Conservation (phyloP, 1,139 yeast species). For the Zygoascus meyerae region DNA sequence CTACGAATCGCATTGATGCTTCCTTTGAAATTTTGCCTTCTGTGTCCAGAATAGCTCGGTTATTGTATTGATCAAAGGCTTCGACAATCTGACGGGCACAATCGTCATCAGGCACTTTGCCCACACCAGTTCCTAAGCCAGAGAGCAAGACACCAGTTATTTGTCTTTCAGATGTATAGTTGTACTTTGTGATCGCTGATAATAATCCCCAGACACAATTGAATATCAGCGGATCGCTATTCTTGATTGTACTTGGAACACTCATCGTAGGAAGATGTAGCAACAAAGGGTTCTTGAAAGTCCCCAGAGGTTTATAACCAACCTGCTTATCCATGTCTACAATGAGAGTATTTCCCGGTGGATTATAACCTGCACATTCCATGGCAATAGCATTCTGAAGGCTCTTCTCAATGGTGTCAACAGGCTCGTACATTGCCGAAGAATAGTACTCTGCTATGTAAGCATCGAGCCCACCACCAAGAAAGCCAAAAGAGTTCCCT, state of each 20-base stretch:
- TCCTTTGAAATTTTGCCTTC: neutral
- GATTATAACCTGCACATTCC: slow-evolving; percentile 32
- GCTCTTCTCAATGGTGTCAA: slow-evolving; percentile 17
- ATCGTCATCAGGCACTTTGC: slow-evolving; percentile 37
- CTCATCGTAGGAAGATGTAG: slow-evolving; percentile 47
- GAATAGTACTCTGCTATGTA: slow-evolving; percentile 38
- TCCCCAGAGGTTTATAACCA: slow-evolving; percentile 1
- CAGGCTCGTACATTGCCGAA: slow-evolving; percentile 18
- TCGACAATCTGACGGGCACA: slow-evolving; percentile 34
- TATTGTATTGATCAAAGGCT: slow-evolving; percentile 9
- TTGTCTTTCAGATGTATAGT: slow-evolving; percentile 14
- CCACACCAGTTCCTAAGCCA: slow-evolving; percentile 50
- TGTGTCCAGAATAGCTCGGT: neutral
- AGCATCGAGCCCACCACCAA: slow-evolving; percentile 50
- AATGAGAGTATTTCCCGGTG: slow-evolving; percentile 30
- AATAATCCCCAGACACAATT: slow-evolving; percentile 45
- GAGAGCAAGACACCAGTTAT: slow-evolving; percentile 38
- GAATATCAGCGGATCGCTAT: slow-evolving; percentile 33
- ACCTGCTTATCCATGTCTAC: slow-evolving; percentile 21
- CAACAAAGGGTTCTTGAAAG: slow-evolving; percentile 27
- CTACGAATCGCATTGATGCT: neutral
- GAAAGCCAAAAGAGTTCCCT: slow-evolving; percentile 46
- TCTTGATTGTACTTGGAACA: slow-evolving; percentile 32
- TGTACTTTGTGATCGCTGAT: slow-evolving; percentile 25
- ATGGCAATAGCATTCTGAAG: slow-evolving; percentile 23